Evolutionary conservation across 2,329 filamentous ascomycete genomes (phyloP).

Genomic region (Pseudogymnoascus pannorum): DNA sequence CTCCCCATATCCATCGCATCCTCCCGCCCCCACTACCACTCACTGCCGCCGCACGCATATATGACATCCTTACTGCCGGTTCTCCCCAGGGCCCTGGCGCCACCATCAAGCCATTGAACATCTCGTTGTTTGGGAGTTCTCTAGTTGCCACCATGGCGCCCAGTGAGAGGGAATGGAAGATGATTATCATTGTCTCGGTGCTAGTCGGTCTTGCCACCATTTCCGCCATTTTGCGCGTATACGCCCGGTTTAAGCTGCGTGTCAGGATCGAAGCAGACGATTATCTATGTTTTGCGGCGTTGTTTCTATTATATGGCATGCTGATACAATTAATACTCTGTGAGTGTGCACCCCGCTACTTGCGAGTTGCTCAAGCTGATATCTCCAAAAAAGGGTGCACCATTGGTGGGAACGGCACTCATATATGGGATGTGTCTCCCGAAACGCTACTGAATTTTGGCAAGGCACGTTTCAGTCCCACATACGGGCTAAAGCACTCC

Average conservation of each 20-base stretch:
- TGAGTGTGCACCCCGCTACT: neutral
- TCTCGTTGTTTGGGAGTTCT: neutral
- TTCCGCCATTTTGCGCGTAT: neutral
- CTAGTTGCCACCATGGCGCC: neutral
- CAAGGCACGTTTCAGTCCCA: neutral
- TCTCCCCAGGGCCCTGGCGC: neutral
- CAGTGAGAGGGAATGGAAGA: neutral
- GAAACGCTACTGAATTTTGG: neutral
- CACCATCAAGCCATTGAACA: neutral
- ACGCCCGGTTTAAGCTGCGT: neutral
- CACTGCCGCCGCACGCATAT: neutral
- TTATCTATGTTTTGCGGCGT: neutral
- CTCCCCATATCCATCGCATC: neutral
- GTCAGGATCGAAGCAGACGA: neutral
- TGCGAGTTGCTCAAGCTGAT: neutral
- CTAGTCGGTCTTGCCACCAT: neutral
- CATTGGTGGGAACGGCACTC: neutral
- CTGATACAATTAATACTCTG: neutral
- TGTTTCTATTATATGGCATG: neutral
- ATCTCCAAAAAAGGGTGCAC: neutral
- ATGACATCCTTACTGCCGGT: constrained; percentile 1
- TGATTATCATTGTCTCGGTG: constrained; percentile 1
- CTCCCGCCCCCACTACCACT: neutral
- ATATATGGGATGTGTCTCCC: neutral
- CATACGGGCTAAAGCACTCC: no score